Conservation (phyloP, 2,329 filamentous ascomycete genomes). For the Trichoderma gracile region DNA sequence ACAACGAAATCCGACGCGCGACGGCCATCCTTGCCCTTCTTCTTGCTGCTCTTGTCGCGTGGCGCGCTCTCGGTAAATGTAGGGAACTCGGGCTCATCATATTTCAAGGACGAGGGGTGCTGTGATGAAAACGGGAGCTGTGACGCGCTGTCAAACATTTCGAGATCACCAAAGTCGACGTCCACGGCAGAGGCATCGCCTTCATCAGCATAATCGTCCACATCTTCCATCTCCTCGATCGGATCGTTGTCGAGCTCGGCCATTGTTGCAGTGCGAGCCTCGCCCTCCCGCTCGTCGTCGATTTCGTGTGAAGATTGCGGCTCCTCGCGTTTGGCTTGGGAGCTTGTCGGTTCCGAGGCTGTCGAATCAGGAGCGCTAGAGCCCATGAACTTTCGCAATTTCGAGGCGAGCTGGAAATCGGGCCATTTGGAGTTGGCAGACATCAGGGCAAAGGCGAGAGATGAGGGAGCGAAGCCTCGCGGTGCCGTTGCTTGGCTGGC, state of each 20-base stretch:
- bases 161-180: slow-evolving; percentile 40
- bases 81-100: slow-evolving; percentile 29
- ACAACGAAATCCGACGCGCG: slow-evolving; percentile 24
- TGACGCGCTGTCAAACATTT: slow-evolving; percentile 43
- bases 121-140: slow-evolving; percentile 38
- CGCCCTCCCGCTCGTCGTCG: slow-evolving; percentile 27
- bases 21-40: slow-evolving; percentile 29
- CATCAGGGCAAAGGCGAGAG: slow-evolving; percentile 32
- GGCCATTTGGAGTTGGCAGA: slow-evolving; percentile 39
- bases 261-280: slow-evolving; percentile 27
- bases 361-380: slow-evolving; percentile 33
- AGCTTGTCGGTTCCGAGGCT: slow-evolving; percentile 28
- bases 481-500: neutral
- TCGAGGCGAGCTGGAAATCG: slow-evolving; percentile 39
- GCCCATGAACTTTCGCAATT: slow-evolving; percentile 35
- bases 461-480: slow-evolving; percentile 4
- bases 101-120: slow-evolving; percentile 37
- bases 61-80: slow-evolving; percentile 34
- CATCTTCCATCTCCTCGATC: slow-evolving; percentile 33
- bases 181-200: slow-evolving; percentile 32
- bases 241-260: slow-evolving; percentile 32
- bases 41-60: slow-evolving; percentile 39
- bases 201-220: slow-evolving; percentile 33
- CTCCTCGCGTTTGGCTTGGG: slow-evolving; percentile 25
- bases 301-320: slow-evolving; percentile 25